These are phyloP conservation scores for Helicostylum pulchrum DNA, from an alignment of 192 early-diverging fungal genomes.

Conservation along the genomic window DNA sequence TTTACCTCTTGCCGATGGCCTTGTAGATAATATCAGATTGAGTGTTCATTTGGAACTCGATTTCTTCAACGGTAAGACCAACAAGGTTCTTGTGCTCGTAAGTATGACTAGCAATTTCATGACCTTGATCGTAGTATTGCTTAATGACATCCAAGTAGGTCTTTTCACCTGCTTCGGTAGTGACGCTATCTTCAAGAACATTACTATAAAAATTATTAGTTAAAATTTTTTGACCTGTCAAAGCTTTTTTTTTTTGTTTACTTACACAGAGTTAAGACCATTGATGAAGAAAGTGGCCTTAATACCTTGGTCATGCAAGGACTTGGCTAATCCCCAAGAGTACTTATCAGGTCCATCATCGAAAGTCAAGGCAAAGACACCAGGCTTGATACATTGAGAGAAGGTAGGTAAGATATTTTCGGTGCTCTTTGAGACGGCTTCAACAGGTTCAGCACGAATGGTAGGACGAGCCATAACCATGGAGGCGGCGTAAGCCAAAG, in stretches of 20 bases:
- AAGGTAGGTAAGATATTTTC: neutral
- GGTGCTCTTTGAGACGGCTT: neutral
- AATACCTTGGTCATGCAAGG: slow-evolving; percentile 17
- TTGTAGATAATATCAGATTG: slow-evolving; percentile 17
- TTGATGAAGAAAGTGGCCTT: slow-evolving; percentile 71
- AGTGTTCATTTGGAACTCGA: slow-evolving; percentile 21
- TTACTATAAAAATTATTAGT: slow-evolving; percentile 3
- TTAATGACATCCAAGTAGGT: slow-evolving; percentile 24
- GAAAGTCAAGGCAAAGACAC: slow-evolving; percentile 57
- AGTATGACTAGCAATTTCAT: slow-evolving; percentile 34
- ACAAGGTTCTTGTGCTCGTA: slow-evolving; percentile 18
- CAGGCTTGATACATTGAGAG: slow-evolving; percentile 9
- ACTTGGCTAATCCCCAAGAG: slow-evolving; percentile 23
- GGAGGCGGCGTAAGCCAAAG: neutral
- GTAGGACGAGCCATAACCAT: neutral
- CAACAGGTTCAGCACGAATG: neutral
- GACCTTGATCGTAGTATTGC: slow-evolving; percentile 17
- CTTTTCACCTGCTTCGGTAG: slow-evolving; percentile 9
- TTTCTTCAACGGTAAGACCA: slow-evolving; percentile 11
- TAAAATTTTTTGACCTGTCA: neutral
- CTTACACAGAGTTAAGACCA: slow-evolving; percentile 53
- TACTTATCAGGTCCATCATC: slow-evolving; percentile 49
- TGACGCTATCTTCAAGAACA: slow-evolving; percentile 16
- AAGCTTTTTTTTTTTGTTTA: neutral
- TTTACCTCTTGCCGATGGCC: slow-evolving; percentile 20